These are phyloP conservation scores for Psophocarpus tetragonolobus DNA, from an alignment of 306 rosid genomes.

Conservation along the genomic window DNA sequence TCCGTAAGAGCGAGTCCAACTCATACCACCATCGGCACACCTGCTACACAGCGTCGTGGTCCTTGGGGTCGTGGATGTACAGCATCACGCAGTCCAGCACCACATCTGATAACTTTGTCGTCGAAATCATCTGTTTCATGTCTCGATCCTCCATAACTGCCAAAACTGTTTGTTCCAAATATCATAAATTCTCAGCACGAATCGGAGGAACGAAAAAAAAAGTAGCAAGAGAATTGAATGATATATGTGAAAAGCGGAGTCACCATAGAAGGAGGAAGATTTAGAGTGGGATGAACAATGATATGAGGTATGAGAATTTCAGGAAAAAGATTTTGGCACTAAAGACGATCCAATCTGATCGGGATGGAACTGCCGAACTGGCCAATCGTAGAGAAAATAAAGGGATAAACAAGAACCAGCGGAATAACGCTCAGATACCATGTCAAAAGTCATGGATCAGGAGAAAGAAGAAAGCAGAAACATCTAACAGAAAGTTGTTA, in stretches of 20 bases:
- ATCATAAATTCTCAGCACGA: background rate
- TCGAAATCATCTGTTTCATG: background rate
- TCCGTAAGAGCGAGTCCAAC: conserved; percentile 81
- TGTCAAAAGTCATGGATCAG: too few species aligned
- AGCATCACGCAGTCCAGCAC: conserved; percentile 75
- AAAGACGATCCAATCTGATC: conserved; percentile 42
- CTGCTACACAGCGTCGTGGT: conserved; percentile 75
- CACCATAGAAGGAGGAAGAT: conserved; percentile 23
- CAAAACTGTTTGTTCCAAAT: background rate
- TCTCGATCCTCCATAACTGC: conserved; percentile 1
- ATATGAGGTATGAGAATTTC: background rate
- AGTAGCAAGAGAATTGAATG: background rate
- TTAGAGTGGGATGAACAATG: conserved; percentile 6
- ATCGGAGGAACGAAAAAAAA: background rate
- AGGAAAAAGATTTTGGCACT: background rate
- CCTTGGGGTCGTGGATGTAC: conserved; percentile 75
- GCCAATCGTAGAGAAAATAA: conserved; percentile 38
- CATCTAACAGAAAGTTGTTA: too few species aligned
- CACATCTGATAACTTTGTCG: conserved; percentile 50
- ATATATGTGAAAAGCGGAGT: background rate
- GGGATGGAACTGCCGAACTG: conserved; percentile 25
- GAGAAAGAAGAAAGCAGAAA: too few species aligned
- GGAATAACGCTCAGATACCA: too few species aligned
- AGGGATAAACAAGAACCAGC: too few species aligned
- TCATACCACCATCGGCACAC: conserved; percentile 92